These are phyloP conservation scores for Pleurotus tuber-regium DNA, from an alignment of 768 basidiomycete genomes.

Conservation along the genomic window DNA sequence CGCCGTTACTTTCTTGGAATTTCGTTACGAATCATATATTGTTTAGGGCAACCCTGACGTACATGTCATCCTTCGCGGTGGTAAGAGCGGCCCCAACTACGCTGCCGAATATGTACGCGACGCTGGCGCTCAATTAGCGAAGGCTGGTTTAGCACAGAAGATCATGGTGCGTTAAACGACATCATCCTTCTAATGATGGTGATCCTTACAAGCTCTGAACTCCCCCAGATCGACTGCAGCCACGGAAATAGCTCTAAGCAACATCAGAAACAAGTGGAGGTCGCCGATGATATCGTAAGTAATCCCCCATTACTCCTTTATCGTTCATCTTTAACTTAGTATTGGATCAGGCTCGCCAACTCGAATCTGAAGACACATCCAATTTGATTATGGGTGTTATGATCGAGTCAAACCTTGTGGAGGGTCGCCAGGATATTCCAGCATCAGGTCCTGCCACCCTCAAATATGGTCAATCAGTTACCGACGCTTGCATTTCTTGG, in stretches of 20 bases:
- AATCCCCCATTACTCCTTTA: conserved; percentile 88
- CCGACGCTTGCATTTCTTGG: conserved; percentile 92
- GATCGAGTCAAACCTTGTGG: conserved; percentile 94
- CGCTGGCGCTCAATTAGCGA: conserved; percentile 60
- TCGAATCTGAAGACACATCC: conserved; percentile 60
- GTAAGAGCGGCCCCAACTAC: conserved; percentile 89
- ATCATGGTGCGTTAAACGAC: conserved; percentile 75
- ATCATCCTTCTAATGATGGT: conserved; percentile 22
- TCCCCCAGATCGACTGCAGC: conserved; percentile 33
- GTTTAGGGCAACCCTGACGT: conserved; percentile 74
- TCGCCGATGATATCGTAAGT: conserved; percentile 86
- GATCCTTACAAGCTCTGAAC: conserved; percentile 43
- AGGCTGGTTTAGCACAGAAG: conserved; percentile 58
- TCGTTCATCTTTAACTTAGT: conserved; percentile 68
- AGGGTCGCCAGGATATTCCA: conserved; percentile 89
- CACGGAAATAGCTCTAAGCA: conserved; percentile 98
- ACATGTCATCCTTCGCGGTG: conserved; percentile 95
- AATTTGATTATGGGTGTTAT: conserved; percentile 84
- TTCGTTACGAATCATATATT: background rate
- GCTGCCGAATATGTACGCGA: conserved; percentile 65
- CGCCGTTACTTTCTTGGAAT: background rate
- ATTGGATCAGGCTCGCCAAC: conserved; percentile 43
- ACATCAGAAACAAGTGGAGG: conserved; percentile 82
- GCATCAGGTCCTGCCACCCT: conserved; percentile 60
- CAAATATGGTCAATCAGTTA: conserved; percentile 84